A percentile compares a stretch with the other conserved stretches of the same genome.
Conservation (phyloP, 495 filamentous ascomycete genomes). For the Talaromyces liani region DNA sequence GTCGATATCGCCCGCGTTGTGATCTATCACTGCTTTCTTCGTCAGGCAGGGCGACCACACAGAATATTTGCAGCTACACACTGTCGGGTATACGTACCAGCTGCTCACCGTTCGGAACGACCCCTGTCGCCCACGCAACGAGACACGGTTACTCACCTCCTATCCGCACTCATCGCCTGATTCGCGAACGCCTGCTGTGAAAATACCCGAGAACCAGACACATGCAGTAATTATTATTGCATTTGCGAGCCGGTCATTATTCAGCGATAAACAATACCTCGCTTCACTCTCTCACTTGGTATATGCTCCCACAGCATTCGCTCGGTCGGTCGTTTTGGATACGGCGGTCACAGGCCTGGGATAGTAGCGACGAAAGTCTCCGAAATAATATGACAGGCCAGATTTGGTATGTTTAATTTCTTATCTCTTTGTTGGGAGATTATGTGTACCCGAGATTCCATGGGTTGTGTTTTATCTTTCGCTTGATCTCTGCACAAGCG, state of each 20-base stretch:
- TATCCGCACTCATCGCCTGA: not conserved
- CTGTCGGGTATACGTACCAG: not conserved
- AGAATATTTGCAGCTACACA: not conserved
- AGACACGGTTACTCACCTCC: not conserved
- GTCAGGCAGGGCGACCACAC: not conserved
- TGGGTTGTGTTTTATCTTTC: not conserved
- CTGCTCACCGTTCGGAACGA: not conserved
- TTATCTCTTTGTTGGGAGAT: not conserved
- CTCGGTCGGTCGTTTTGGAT: not conserved
- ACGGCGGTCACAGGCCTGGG: not conserved
- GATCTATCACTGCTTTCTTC: not conserved
- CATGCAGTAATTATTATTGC: not conserved
- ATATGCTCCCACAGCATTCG: not conserved
- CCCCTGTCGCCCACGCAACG: not conserved
- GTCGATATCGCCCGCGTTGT: not conserved
- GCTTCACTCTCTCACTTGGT: not conserved
- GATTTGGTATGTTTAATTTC: slow-evolving; percentile 2
- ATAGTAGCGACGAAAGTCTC: not conserved
- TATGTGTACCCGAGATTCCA: not conserved
- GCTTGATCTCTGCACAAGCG: not conserved
- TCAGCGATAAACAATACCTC: not conserved
- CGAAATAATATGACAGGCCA: not conserved
- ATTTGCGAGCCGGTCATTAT: not conserved
- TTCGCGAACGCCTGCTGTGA: not conserved
- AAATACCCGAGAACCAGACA: not conserved